These are phyloP conservation scores for Metarhizium humberi DNA, from an alignment of 2,329 filamentous ascomycete species.

Conservation along the genomic window DNA sequence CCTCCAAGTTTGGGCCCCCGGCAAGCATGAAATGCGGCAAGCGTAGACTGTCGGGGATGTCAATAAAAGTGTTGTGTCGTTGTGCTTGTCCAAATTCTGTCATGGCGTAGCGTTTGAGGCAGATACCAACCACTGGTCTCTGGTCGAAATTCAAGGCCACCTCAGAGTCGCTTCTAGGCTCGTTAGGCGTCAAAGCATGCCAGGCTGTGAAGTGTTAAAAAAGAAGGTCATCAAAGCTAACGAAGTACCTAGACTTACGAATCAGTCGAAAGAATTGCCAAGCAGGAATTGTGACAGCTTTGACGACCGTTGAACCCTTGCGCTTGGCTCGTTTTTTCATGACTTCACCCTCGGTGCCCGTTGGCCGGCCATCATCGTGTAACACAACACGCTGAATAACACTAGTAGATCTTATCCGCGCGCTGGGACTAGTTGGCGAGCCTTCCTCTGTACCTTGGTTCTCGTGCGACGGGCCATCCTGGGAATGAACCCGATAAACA, in stretches of 20 bases:
- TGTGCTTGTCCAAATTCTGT: constrained; percentile 57
- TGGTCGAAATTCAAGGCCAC: constrained; percentile 82
- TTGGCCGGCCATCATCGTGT: constrained; percentile 37
- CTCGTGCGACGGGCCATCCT: neutral
- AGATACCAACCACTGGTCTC: constrained; percentile 83
- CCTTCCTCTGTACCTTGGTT: neutral
- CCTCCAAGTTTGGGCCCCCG: constrained; percentile 58
- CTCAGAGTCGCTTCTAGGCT: constrained; percentile 60
- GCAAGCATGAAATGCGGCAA: constrained; percentile 80
- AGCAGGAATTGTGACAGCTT: constrained; percentile 88
- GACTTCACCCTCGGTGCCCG: constrained; percentile 30
- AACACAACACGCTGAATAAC: constrained; percentile 52
- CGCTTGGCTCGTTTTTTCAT: constrained; percentile 33
- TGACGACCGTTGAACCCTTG: constrained; percentile 45
- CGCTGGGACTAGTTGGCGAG: constrained; percentile 7
- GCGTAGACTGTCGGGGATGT: constrained; percentile 75
- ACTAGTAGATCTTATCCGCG: constrained; percentile 45
- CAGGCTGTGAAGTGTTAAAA: constrained; percentile 48
- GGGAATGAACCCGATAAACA: neutral
- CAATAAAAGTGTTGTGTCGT: constrained; percentile 73
- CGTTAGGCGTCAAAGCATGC: constrained; percentile 56
- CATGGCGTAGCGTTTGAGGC: constrained; percentile 78
- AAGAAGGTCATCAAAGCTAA: neutral
- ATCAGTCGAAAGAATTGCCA: constrained; percentile 97
- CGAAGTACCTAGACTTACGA: constrained; percentile 45